These are phyloP conservation scores for Venturia nashicola DNA, from an alignment of 2,329 filamentous ascomycete species.

Conservation along the genomic window DNA sequence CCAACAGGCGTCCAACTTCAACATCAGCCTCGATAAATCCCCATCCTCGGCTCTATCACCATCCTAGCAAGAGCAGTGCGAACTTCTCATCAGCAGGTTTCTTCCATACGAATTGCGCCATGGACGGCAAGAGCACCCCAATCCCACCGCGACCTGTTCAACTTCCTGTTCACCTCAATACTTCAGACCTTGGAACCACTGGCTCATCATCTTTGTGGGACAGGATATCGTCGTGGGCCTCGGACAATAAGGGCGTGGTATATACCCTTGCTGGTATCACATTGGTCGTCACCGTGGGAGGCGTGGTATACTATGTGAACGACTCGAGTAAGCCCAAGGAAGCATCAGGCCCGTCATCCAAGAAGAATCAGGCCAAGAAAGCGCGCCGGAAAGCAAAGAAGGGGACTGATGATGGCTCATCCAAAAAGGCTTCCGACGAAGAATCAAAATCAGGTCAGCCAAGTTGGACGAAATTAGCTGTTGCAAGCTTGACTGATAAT, in stretches of 20 bases:
- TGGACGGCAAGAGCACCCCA: constrained; percentile 17
- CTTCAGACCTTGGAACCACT: constrained; percentile 22
- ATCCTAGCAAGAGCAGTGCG: not conserved
- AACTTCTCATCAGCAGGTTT: too few species aligned
- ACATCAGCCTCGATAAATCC: not conserved
- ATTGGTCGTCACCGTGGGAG: constrained; percentile 79
- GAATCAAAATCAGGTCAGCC: not conserved
- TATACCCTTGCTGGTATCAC: constrained; percentile 95
- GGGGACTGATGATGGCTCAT: constrained; percentile 8
- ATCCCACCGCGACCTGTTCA: constrained; percentile 20
- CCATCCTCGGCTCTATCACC: not conserved
- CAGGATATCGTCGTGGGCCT: constrained; percentile 79
- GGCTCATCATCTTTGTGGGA: constrained; percentile 69
- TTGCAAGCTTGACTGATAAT: not conserved
- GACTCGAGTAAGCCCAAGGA: constrained; percentile 34
- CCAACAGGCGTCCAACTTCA: not conserved
- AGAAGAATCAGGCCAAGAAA: constrained; percentile 77
- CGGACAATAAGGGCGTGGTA: constrained; percentile 88
- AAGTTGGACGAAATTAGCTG: not conserved
- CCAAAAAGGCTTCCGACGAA: not conserved
- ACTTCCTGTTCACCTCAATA: constrained; percentile 24
- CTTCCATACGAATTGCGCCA: not conserved
- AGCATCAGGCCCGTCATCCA: constrained; percentile 38
- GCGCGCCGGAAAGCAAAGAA: constrained; percentile 58
- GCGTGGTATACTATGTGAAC: constrained; percentile 80